Evolutionary conservation across 192 early-diverging fungal genomes (phyloP), one percentile per base, ranked within the genome.

Genomic region (Oehlia diaphana): DNA sequence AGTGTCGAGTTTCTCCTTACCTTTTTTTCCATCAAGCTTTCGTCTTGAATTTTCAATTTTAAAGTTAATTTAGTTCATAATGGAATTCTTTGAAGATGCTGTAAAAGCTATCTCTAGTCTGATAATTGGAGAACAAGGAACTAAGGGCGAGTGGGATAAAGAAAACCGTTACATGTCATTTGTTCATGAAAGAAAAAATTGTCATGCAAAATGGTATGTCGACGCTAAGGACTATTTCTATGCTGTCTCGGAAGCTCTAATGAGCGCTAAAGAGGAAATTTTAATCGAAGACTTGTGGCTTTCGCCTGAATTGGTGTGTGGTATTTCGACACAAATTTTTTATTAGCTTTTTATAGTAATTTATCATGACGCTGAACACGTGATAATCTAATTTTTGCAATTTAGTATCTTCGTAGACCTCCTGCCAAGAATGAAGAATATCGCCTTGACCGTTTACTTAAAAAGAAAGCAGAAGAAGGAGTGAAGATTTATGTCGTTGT

Each of bases 231-330:
- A 93, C 73, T 94, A 95, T 76, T 95, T 94, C 64, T 90, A 89
- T 73, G 91, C 94, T 2, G 85, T 95, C 16, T 93, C 93, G 0
- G 93, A 95, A 78, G 94, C 92, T 33, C 81, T 95, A 64, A 81
- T 90, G 31, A 86, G 88, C 67, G 94, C 94, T 33, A 91, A 89
- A 35, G 84, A 89, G 62, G 90, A 91, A 78, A 93, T 95, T 69
- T 93, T 91, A 67, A 93, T 94, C 76, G 85, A 81, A 39, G 95
- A 95, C 82, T 96, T 95, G 95, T 97, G 95, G 93, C 89, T 97
- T 26, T 92, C 92, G 39, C 96, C 96, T 19, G 96, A 97, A 80
- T 79, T 97, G 80, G 89, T 90, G 85, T 67, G 79, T 82, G 31
- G 31, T 2, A 31, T 31, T 31, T 31, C 28, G 28, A 58, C 21